Evolutionary conservation across 108 stramenopile genomes (phyloP).

Genomic region (Fistulifera solaris): DNA sequence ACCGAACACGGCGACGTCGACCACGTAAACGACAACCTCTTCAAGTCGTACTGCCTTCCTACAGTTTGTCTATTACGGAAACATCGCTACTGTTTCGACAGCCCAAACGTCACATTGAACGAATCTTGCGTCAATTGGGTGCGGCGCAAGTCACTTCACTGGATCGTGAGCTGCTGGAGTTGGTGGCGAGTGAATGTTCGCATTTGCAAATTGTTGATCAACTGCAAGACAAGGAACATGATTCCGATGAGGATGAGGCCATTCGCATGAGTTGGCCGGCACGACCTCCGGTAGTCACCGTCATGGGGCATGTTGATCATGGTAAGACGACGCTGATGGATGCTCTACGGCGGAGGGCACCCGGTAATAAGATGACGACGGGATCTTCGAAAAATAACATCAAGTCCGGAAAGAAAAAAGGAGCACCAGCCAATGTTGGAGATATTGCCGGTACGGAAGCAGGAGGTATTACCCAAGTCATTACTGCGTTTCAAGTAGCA

Average conservation of each 20-base stretch:
- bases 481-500: constrained; percentile 86
- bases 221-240: constrained; percentile 12
- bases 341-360: constrained; percentile 76
- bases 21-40: background rate
- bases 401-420: constrained; percentile 18
- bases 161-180: constrained; percentile 13
- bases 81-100: constrained; percentile 2
- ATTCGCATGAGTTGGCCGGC: constrained; percentile 19
- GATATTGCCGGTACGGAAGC: constrained; percentile 90
- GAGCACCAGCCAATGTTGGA: constrained; percentile 3
- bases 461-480: constrained; percentile 96
- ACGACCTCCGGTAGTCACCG: constrained; percentile 48
- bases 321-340: constrained; percentile 98
- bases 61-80: constrained; percentile 1
- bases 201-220: constrained; percentile 37
- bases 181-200: constrained; percentile 33
- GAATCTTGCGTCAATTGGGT: background rate
- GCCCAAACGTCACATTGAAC: background rate
- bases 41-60: background rate
- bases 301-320: constrained; percentile 92
- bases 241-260: constrained; percentile 11
- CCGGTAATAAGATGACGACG: constrained; percentile 58
- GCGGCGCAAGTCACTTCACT: background rate
- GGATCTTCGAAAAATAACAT: constrained; percentile 22
- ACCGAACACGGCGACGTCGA: too few relatives aligned